Evolutionary conservation across 805 yeast genomes (phyloP), one percentile per base, ranked within the genome.

Genomic region (Saccharomyces paradoxus): DNA sequence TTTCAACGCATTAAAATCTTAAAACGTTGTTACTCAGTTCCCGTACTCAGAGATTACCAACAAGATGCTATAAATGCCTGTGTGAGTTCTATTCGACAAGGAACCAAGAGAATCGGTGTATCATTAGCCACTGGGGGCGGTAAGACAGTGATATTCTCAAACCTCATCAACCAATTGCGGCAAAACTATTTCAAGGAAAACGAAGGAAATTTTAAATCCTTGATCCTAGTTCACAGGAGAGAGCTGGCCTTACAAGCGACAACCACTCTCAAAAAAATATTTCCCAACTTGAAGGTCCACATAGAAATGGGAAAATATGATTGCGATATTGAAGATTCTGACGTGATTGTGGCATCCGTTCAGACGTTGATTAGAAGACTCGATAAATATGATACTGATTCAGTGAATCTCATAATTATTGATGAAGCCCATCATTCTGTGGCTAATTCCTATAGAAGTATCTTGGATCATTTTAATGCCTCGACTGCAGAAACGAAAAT

Each of bases 341-440:
- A 88, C 64, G 81, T 90, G 2, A 72, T 87, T 1, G 81, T 91
- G 7, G 96, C 89, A 0, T 86, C 96, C 0, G 87, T 89, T 0
- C 89, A 83, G 24, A 79, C 94, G 0, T 65, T 90, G 50, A 65
- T 71, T 5, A 70, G 82, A 21, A 66, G 75, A 14, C 69, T 88
- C 21, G 69, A 70, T 0, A 69, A 73, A 49, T 86, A 84, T 62
- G 68, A 80, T 53, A 85, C 91, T 0, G 50, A 53, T 2, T 79
- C 80, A n/a, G 58, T 69, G 12, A 86, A 88, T 64, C 75, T 90
- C 31, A 79, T 92, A 17, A 82, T 91, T 22, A 75, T 91, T 2
- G 98, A 91, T 70, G 98, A 91, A 67, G 95, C 96, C 46, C 98
- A 91, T 65, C 97, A 91, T 69, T 84, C 96, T 0, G 86, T 87